Evolutionary conservation across 164 flowering plant species (phyloP).

Genomic region (Piper longum): DNA sequence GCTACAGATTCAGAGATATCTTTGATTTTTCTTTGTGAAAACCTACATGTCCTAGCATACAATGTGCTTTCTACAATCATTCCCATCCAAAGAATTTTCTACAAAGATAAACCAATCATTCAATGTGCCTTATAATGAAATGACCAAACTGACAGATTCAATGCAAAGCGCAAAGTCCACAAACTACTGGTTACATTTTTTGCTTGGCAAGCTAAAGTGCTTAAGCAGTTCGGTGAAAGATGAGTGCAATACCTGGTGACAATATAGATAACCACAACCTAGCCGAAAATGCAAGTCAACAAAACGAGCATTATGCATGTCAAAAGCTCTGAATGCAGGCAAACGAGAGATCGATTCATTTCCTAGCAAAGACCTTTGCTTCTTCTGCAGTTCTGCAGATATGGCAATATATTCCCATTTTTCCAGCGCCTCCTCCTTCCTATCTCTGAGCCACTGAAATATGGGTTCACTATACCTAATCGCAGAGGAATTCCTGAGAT

Average conservation of each 20-base stretch:
- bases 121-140: too few species aligned
- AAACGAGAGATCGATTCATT: constrained; percentile 13
- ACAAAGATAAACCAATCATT: too few species aligned
- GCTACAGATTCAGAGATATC: too few species aligned
- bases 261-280: constrained; percentile 80
- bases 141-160: too few species aligned
- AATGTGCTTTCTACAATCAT: too few species aligned
- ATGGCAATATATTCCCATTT: constrained; percentile 60
- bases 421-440: constrained; percentile 49
- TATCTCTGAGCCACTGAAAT: constrained; percentile 62
- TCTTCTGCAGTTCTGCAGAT: constrained; percentile 38
- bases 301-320: constrained; percentile 57
- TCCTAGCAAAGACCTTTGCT: constrained; percentile 39
- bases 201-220: background rate
- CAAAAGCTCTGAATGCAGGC: constrained; percentile 43
- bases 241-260: constrained; percentile 58
- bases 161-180: too few species aligned
- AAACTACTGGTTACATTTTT: background rate
- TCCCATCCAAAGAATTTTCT: too few species aligned
- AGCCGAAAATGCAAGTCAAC: constrained; percentile 71
- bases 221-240: background rate
- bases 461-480: constrained; percentile 73
- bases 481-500: constrained; percentile 56
- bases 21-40: too few species aligned
- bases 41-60: too few species aligned